These are phyloP conservation scores for Phialophora expanda DNA, from an alignment of 2,329 filamentous ascomycete genomes.

Conservation along the genomic window DNA sequence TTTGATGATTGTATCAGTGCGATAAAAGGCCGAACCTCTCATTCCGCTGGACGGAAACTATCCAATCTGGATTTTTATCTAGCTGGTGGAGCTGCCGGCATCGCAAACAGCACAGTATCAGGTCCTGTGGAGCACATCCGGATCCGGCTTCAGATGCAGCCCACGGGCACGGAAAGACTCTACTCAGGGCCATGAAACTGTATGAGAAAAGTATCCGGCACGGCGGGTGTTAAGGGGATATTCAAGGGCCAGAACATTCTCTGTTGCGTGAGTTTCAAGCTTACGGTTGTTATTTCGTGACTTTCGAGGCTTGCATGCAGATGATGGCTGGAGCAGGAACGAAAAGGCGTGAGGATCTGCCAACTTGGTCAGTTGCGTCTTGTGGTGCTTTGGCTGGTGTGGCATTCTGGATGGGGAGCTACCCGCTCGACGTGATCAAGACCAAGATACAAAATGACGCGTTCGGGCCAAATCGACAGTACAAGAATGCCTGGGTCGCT, in stretches of 20 bases:
- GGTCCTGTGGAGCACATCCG: constrained; percentile 29
- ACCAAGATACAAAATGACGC: constrained; percentile 26
- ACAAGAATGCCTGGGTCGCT: constrained; percentile 20
- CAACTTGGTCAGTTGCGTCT: constrained; percentile 11
- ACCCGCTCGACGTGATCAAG: constrained; percentile 32
- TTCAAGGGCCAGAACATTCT: constrained; percentile 25
- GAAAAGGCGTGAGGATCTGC: constrained; percentile 18
- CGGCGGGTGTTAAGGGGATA: constrained; percentile 15
- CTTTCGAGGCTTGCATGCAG: constrained; percentile 26
- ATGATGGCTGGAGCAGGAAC: neutral
- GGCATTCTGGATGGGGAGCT: constrained; percentile 32
- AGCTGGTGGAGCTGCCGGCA: constrained; percentile 21
- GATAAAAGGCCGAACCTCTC: neutral
- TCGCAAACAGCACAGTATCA: constrained; percentile 27
- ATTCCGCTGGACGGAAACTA: neutral
- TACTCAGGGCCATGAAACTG: constrained; percentile 28
- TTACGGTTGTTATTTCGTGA: constrained; percentile 25
- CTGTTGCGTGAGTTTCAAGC: constrained; percentile 25
- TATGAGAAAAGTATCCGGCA: constrained; percentile 11
- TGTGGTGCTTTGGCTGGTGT: constrained; percentile 27
- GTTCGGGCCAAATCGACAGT: constrained; percentile 21
- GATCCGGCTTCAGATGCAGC: constrained; percentile 28
- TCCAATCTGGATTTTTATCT: constrained; percentile 18
- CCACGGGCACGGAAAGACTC: constrained; percentile 11
- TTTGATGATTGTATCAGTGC: neutral